phyloP scores from a whole-genome alignment of 768 basidiomycete genomes.

The Wakefieldia striispora region DNA sequence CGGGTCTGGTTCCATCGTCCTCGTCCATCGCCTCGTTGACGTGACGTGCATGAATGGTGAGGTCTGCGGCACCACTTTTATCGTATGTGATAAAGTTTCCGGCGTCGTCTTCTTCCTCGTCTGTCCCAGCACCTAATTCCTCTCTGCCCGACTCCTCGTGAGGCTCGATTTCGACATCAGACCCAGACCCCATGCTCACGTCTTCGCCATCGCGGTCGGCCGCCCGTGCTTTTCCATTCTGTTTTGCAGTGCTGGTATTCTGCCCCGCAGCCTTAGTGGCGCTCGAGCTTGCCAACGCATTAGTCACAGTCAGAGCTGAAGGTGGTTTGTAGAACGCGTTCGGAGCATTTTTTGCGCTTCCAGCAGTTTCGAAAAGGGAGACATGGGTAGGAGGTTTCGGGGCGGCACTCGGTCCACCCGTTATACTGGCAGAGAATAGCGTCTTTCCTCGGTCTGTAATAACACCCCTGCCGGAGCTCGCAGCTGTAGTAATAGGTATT shows the following conservation, averaged over 20 bases:
- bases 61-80: constrained; percentile 14
- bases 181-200: constrained; percentile 19
- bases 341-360: constrained; percentile 49
- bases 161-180: constrained; percentile 15
- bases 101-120: constrained; percentile 12
- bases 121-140: constrained; percentile 5
- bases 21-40: constrained; percentile 11
- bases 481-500: constrained; percentile 7
- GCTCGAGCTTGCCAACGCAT: neutral
- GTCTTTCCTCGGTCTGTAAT: constrained; percentile 17
- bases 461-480: constrained; percentile 2
- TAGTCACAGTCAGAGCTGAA: constrained; percentile 7
- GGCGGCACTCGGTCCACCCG: neutral
- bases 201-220: constrained; percentile 13
- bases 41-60: constrained; percentile 13
- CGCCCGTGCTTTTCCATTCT: constrained; percentile 7
- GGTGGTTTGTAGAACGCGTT: constrained; percentile 72
- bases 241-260: neutral
- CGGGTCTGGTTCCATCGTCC: neutral
- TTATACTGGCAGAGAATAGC: constrained; percentile 9
- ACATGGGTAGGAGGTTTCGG: constrained; percentile 11
- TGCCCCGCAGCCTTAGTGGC: neutral
- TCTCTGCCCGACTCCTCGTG: neutral
- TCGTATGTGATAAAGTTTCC: constrained; percentile 22
- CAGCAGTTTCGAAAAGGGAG: constrained; percentile 41